Evolutionary conservation across 176 grass and related monocot species (phyloP).

Genomic region (Miscanthus lutarioriparius): DNA sequence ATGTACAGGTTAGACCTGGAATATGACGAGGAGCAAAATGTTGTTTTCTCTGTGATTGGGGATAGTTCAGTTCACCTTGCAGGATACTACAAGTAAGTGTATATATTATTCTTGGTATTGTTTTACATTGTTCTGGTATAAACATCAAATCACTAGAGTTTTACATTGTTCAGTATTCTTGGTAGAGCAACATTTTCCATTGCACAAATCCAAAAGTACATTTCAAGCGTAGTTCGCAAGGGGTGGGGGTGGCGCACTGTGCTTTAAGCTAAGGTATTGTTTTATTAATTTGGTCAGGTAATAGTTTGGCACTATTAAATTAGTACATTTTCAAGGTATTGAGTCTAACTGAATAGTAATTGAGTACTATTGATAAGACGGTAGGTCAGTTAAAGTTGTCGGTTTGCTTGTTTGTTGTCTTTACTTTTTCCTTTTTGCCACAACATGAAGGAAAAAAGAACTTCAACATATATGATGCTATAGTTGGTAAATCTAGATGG

Average conservation of each 20-base stretch:
- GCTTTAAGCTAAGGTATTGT: background rate
- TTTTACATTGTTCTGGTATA: background rate
- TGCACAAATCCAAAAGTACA: background rate
- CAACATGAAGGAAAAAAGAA: too few species aligned
- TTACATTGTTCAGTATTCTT: background rate
- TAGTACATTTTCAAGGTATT: too few species aligned
- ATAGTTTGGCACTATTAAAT: too few species aligned
- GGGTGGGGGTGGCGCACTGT: background rate
- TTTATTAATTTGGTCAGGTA: too few species aligned
- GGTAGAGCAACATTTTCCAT: background rate
- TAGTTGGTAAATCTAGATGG: too few species aligned
- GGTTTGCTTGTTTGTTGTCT: too few species aligned
- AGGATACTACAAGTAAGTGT: slow-evolving; percentile 37
- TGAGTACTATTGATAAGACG: too few species aligned
- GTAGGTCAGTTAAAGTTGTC: too few species aligned
- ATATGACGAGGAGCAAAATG: slow-evolving; percentile 44
- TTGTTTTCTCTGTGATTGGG: slow-evolving; percentile 54
- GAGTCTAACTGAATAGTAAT: too few species aligned
- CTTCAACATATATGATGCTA: too few species aligned
- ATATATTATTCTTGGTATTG: background rate
- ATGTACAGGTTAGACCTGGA: slow-evolving; percentile 49
- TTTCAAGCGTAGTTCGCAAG: background rate
- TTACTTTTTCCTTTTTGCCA: too few species aligned
- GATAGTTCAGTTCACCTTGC: slow-evolving; percentile 44
- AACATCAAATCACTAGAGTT: background rate